Evolutionary conservation across 148 eudicot species (phyloP).

Genomic region (Spergularia marina): DNA sequence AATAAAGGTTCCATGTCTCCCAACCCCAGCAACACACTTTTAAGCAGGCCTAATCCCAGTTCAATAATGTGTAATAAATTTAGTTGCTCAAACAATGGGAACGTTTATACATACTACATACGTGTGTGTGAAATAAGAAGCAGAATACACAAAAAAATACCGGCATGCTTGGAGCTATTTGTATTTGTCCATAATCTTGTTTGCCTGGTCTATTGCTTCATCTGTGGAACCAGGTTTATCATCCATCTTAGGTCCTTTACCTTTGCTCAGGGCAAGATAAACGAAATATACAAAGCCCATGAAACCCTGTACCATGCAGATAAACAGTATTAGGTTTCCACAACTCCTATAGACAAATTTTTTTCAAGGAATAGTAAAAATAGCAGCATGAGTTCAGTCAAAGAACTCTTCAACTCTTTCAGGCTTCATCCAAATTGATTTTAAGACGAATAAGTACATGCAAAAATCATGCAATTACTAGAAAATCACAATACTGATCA

Average conservation of each 20-base stretch:
- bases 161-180: slow-evolving; percentile 41
- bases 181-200: slow-evolving; percentile 95
- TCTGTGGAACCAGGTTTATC: slow-evolving; percentile 45
- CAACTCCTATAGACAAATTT: not conserved
- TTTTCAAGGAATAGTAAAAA: too few species aligned
- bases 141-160: not conserved
- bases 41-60: not conserved
- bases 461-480: too few species aligned
- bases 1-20: not conserved
- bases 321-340: slow-evolving; percentile 6
- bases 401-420: not conserved
- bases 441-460: not conserved
- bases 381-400: not conserved
- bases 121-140: slow-evolving; percentile 3
- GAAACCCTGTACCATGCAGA: slow-evolving; percentile 51
- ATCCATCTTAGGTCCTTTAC: slow-evolving; percentile 59
- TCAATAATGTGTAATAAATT: not conserved
- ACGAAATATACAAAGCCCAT: slow-evolving; percentile 85
- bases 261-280: slow-evolving; percentile 83
- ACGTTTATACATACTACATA: slow-evolving; percentile 12
- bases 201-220: slow-evolving; percentile 86
- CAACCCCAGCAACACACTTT: not conserved
- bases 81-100: not conserved
- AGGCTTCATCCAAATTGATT: not conserved
- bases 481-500: too few species aligned